phyloP scores from a whole-genome alignment of 805 yeast genomes.

The Metschnikowia aberdeeniae region DNA sequence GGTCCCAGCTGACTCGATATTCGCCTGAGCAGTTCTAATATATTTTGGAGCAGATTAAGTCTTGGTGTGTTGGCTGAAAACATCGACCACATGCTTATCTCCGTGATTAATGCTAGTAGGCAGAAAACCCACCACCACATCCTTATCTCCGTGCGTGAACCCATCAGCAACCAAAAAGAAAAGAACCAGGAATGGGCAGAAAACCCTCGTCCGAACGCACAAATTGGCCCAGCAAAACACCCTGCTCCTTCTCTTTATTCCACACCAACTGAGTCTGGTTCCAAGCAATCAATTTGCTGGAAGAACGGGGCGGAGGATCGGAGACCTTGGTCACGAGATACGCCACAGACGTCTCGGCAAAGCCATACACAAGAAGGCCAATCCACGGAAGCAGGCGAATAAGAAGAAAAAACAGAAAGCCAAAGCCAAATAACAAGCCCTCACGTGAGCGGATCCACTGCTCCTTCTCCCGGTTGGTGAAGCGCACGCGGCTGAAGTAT shows the following conservation, averaged over 20 bases:
- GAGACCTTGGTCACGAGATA: slow-evolving; percentile 51
- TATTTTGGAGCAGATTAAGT: no score
- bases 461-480: slow-evolving; percentile 37
- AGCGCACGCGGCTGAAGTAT: slow-evolving; percentile 46
- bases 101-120: no score
- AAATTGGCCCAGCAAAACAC: slow-evolving; percentile 21
- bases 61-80: no score
- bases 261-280: slow-evolving; percentile 28
- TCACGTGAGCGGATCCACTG: slow-evolving; percentile 52
- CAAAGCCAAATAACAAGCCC: slow-evolving; percentile 55
- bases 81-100: no score
- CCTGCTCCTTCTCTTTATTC: slow-evolving; percentile 21
- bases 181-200: slow-evolving; percentile 24
- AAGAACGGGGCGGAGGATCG: slow-evolving; percentile 36
- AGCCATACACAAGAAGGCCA: slow-evolving; percentile 46
- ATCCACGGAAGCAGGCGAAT: slow-evolving; percentile 40
- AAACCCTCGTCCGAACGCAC: slow-evolving; percentile 21
- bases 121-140: no score
- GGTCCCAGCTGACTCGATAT: no score
- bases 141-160: not conserved
- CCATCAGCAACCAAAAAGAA: not conserved
- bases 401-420: slow-evolving; percentile 43
- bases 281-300: slow-evolving; percentile 29
- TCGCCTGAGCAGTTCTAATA: no score
- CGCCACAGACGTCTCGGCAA: slow-evolving; percentile 53